Conservation (phyloP, 2,329 filamentous ascomycete species). For the Fusarium sulawesiense region DNA sequence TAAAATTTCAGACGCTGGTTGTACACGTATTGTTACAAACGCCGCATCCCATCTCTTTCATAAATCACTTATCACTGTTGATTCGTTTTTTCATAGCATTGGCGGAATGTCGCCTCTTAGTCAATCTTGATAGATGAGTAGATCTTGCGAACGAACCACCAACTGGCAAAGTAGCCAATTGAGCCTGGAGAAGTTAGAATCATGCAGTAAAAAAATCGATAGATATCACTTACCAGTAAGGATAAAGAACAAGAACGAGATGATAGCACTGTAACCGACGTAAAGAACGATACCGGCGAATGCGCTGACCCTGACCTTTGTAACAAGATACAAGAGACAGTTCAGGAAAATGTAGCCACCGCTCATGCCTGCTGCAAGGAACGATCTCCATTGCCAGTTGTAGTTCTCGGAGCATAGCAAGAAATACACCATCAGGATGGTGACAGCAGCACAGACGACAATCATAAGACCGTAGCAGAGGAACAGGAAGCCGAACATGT, state of each 20-base stretch:
- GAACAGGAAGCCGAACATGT: constrained; percentile 99
- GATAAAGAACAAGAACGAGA: constrained; percentile 93
- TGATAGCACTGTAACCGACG: constrained; percentile 88
- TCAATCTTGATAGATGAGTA: constrained; percentile 99
- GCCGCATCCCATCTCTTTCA: constrained; percentile 35
- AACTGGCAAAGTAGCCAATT: constrained; percentile 95
- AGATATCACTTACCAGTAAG: constrained; percentile 79
- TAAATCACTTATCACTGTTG: constrained; percentile 32
- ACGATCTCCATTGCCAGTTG: constrained; percentile 98
- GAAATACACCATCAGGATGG: constrained; percentile 95
- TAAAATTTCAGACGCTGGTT: constrained; percentile 44
- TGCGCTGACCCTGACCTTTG: constrained; percentile 85
- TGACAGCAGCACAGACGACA: constrained; percentile 91
- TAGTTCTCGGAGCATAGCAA: constrained; percentile 96
- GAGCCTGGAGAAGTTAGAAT: constrained; percentile 70
- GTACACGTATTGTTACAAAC: constrained; percentile 50
- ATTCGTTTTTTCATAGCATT: constrained; percentile 11
- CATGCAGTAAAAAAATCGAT: neutral
- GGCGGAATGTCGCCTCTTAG: constrained; percentile 55
- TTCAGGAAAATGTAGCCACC: constrained; percentile 93
- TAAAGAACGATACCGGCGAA: constrained; percentile 91
- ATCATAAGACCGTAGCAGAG: constrained; percentile 98
- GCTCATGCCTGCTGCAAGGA: constrained; percentile 89
- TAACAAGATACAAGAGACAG: constrained; percentile 89
- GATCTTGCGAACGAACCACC: constrained; percentile 93